Base-by-base conservation (phyloP, 805 yeast species). In the Spencermartinsiella europaea region DNA sequence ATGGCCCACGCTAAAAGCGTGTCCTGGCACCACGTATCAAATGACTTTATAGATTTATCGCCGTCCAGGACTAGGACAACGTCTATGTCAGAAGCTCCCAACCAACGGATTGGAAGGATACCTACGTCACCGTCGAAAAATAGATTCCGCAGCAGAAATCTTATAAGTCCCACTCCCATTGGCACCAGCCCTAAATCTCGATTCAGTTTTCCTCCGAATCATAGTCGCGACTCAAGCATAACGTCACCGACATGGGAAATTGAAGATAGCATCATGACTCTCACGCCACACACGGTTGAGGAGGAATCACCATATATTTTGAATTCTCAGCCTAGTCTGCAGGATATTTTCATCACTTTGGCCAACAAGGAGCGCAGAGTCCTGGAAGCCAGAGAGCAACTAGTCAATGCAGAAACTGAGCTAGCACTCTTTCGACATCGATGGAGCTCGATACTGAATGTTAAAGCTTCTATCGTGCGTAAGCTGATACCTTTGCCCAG, bases 311-410 rank as follows among this genome's bases (percentile, higher is more conserved):
- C 56, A 17, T 54, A 47, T 36, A 50, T 56, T 15, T 34, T 54
- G 12, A 43, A 50, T 17, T 41, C 60, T 1, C 46, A 49, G 20
- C 55, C 59, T 5, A 53, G 44, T 21, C 50, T 57, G 37, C 67
- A 65, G 53, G 65, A 62, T 38, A 48, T 65, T 10, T 54, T 65
- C 27, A 61, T 55, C 34, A 44, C 53, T 25, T 54, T 65, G 47
- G 69, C 69, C 28, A 51, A 55, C 47, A 63, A 64, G 40, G 67
- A 65, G 46, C 60, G 68, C 8, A 55, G 58, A 25, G 66, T 64
- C 19, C 57, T 65, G 16, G 68, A 64, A 49, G 66, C 67, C 20
- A 49, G 51, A 19, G 65, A 64, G 45, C 53, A 45, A 10, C 54
- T 60, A 37, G 46, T 42, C 34, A 52, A 48, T 15, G 66, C 66